phyloP scores from a whole-genome alignment of 2,329 filamentous ascomycete genomes.

The Aureobasidium pullulans region DNA sequence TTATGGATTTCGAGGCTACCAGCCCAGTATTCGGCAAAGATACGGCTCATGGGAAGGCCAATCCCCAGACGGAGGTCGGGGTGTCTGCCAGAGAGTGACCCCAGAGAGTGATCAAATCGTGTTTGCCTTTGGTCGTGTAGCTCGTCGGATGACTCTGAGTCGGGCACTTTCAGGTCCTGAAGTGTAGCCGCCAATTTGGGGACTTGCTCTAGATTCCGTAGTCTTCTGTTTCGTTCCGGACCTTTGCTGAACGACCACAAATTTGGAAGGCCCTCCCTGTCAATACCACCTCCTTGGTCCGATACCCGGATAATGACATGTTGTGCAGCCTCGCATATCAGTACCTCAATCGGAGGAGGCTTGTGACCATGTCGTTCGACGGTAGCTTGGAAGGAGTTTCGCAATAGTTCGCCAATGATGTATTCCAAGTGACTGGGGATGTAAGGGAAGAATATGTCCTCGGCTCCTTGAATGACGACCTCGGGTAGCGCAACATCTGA shows the following conservation, averaged over 20 bases:
- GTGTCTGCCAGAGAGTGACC: conserved; percentile 71
- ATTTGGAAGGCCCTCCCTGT: conserved; percentile 74
- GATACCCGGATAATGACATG: conserved; percentile 96
- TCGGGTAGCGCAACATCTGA: conserved; percentile 65
- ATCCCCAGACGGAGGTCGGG: conserved; percentile 86
- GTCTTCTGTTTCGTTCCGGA: conserved; percentile 64
- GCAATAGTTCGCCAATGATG: conserved; percentile 87
- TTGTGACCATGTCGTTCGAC: conserved; percentile 60
- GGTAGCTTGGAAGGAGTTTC: conserved; percentile 90
- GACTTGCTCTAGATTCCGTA: conserved; percentile 80
- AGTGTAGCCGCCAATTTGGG: conserved; percentile 89
- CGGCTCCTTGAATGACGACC: conserved; percentile 67
- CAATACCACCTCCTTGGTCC: conserved; percentile 88
- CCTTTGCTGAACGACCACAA: conserved; percentile 98
- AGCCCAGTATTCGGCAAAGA: conserved; percentile 98
- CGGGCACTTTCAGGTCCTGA: conserved; percentile 62
- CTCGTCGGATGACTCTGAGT: background rate
- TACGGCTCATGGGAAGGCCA: conserved; percentile 83
- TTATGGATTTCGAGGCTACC: conserved; percentile 86
- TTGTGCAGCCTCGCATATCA: conserved; percentile 87
- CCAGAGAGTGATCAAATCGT: conserved; percentile 60
- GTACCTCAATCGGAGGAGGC: conserved; percentile 85
- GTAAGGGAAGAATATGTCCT: conserved; percentile 90
- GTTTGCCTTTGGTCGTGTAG: conserved; percentile 7
- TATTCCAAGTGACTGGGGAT: conserved; percentile 84